These are phyloP conservation scores for Monoraphidium neglectum DNA, from an alignment of 139 green algal genomes.

Conservation along the genomic window DNA sequence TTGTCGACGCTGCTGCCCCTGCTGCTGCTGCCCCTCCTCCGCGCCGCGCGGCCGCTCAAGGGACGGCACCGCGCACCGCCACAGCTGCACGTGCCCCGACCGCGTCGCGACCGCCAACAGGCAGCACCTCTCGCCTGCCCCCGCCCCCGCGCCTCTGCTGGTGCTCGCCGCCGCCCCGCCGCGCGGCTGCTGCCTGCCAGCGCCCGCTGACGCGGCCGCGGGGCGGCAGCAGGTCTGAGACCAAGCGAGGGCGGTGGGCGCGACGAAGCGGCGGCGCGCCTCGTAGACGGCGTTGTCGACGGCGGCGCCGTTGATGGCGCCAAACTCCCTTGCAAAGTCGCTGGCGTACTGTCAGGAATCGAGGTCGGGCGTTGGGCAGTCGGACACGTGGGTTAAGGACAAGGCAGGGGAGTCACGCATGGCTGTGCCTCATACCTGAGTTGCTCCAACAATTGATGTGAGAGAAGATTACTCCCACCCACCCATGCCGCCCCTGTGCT, in stretches of 20 bases:
- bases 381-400: no score
- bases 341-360: not conserved
- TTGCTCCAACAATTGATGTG: no score
- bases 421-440: no score
- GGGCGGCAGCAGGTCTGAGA: not conserved
- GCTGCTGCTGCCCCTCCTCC: slow-evolving; percentile 17
- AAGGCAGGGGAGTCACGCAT: no score
- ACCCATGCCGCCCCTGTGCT: no score
- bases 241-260: slow-evolving; percentile 17
- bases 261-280: slow-evolving; percentile 18
- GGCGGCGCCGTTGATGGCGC: not conserved
- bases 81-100: slow-evolving; percentile 12
- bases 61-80: slow-evolving; percentile 12
- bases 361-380: no score
- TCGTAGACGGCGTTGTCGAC: slow-evolving; percentile 1
- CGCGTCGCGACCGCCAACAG: not conserved
- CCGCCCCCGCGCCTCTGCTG: not conserved
- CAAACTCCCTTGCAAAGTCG: not conserved
- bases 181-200: not conserved
- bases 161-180: no score
- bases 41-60: no score
- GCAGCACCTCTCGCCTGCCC: not conserved
- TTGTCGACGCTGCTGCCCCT: slow-evolving; percentile 2
- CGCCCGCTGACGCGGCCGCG: not conserved
- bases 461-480: no score